Base-by-base conservation (phyloP, 345 rosid genomes). In the Sonneratia caseolaris region DNA sequence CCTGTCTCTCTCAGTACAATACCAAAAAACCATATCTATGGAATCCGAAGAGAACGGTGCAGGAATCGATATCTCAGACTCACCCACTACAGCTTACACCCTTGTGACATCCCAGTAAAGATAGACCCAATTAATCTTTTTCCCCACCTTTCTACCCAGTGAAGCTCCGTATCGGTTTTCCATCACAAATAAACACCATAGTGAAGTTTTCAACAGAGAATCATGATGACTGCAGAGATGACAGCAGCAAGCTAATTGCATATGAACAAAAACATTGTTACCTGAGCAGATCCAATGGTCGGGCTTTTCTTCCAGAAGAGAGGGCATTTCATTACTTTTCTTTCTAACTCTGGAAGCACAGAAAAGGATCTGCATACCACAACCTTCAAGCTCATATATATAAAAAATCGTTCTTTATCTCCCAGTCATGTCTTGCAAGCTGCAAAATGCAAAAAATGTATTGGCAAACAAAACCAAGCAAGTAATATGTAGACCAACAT, bases 401-500 rank as follows among this genome's bases (percentile, higher is more conserved):
- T 2, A 13, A 68, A 22, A 22, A 18, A 37, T 48, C 37, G 11
- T 45, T 42, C 70, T 43, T 48, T 18, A 22, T 32, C 66, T 27
- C 27, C 55, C 55, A 42, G 70, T 3, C 70, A 42, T 10, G 37
- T n/a, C 27, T 22, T 43, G 22, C 32, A 68, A 43, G 55, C 70
- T 68, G 56, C 55, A 68, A 68, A 68, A 8, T 9, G 53, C 16
- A 48, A 43, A n/a, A 68, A 0, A 62, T 22, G 55, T 11, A 22
- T 68, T 12, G 45, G 70, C 55, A 42, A n/a, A 68, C 18, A 68
- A n/a, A 38, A 68, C 47, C 19, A 57, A 57, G 38, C 48, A 42
- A 43, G 19, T 24, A 48, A 42, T 7, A 18, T 18, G 42, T 5
- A 68, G 19, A 37, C 9, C 24, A 43, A 1, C 3, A 21, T 7